Conservation (phyloP, 2,329 filamentous ascomycete species). For the Fusarium burgessii region DNA sequence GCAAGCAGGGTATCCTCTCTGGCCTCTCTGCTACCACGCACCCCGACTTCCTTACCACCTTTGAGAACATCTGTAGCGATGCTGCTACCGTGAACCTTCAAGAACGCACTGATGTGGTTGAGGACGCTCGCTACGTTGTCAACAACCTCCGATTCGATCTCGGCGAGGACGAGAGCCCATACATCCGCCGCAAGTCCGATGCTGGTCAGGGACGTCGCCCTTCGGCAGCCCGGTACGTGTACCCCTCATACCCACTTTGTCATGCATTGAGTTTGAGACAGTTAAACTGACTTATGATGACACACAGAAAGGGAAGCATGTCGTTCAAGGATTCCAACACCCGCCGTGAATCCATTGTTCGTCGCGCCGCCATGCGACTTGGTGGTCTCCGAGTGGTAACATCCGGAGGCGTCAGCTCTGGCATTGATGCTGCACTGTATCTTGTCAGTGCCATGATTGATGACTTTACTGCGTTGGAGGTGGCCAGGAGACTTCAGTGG, state of each 20-base stretch:
- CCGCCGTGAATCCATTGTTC: conserved; percentile 83
- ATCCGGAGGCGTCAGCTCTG: conserved; percentile 80
- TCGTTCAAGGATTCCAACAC: conserved; percentile 80
- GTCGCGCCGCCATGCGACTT: conserved; percentile 80
- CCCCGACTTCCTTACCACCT: conserved; percentile 81
- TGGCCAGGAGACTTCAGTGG: conserved; percentile 82
- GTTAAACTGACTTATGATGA: conserved; percentile 41
- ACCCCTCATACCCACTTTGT: conserved; percentile 33
- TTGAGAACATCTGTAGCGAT: conserved; percentile 85
- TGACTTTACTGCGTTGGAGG: conserved; percentile 80
- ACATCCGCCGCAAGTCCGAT: conserved; percentile 81
- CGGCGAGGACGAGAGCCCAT: conserved; percentile 84
- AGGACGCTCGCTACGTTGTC: conserved; percentile 85
- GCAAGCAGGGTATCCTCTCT: conserved; percentile 79
- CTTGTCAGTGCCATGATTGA: conserved; percentile 85
- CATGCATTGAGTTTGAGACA: conserved; percentile 40
- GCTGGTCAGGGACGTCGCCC: conserved; percentile 65
- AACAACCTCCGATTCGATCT: conserved; percentile 92
- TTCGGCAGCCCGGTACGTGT: conserved; percentile 69
- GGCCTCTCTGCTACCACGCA: conserved; percentile 86
- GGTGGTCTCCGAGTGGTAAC: conserved; percentile 81
- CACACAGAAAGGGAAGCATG: conserved; percentile 80
- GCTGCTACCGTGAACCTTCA: conserved; percentile 75
- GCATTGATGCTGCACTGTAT: conserved; percentile 86
- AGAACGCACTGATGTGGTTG: conserved; percentile 85